Conservation (phyloP, 192 early-diverging fungal species). For the Coemansia sp. region DNA sequence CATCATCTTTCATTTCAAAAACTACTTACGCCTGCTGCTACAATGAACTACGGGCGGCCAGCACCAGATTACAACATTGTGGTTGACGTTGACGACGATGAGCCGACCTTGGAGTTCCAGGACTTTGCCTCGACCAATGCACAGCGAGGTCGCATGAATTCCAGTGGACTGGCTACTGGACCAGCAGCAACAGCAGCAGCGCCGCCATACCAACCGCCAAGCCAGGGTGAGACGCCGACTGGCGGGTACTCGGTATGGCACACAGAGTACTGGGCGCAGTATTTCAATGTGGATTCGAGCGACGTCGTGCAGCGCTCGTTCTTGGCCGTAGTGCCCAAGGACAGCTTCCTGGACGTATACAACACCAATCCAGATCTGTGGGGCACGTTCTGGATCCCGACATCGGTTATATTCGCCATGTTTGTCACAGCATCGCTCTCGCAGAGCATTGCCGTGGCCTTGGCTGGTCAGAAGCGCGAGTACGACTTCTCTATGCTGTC, state of each 20-base stretch:
- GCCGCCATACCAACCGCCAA: conserved; percentile 40
- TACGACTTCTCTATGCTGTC: conserved; percentile 84
- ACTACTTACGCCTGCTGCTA: background rate
- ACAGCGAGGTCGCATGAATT: conserved; percentile 40
- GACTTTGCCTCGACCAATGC: conserved; percentile 49
- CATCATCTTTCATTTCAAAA: background rate
- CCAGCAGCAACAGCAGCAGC: conserved; percentile 20
- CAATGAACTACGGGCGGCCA: conserved; percentile 37
- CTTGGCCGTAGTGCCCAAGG: conserved; percentile 70
- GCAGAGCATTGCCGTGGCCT: conserved; percentile 73
- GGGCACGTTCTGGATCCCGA: conserved; percentile 98
- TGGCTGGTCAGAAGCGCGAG: conserved; percentile 57
- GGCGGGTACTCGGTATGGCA: conserved; percentile 75
- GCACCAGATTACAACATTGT: conserved; percentile 56
- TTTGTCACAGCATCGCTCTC: conserved; percentile 94
- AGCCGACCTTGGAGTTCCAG: conserved; percentile 56
- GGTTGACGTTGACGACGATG: conserved; percentile 58
- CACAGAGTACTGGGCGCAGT: conserved; percentile 85
- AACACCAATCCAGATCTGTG: conserved; percentile 90
- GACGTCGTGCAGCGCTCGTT: conserved; percentile 75
- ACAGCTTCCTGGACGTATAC: conserved; percentile 80
- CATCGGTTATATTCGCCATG: conserved; percentile 93
- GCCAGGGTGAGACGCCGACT: conserved; percentile 1
- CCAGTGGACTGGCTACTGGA: background rate
- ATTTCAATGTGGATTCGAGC: conserved; percentile 89